These are phyloP conservation scores for Pterula multifida DNA, from an alignment of 1,284 basidiomycete genomes.

Conservation along the genomic window DNA sequence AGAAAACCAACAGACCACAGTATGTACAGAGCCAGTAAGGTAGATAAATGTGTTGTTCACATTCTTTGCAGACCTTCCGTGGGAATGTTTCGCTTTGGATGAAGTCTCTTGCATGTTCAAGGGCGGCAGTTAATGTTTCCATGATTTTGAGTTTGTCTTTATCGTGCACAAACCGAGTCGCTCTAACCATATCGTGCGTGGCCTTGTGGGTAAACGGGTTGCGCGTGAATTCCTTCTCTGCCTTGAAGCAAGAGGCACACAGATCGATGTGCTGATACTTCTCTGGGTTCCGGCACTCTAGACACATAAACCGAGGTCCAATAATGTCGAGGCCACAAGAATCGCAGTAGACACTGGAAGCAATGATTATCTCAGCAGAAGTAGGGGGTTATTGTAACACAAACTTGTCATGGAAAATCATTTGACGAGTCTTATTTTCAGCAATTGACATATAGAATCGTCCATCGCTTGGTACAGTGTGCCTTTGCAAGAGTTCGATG, in stretches of 20 bases:
- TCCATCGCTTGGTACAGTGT: background rate
- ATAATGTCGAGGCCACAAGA: background rate
- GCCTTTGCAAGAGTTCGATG: background rate
- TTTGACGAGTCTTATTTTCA: background rate
- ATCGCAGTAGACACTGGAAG: background rate
- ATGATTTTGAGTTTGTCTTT: background rate
- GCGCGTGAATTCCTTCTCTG: background rate
- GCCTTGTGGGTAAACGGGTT: background rate
- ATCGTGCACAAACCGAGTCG: background rate
- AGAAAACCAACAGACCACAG: background rate
- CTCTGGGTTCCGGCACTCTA: background rate
- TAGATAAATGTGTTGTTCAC: background rate
- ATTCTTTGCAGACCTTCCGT: background rate
- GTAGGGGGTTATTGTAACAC: background rate
- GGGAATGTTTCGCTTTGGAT: background rate
- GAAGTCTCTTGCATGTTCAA: background rate
- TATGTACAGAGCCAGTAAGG: background rate
- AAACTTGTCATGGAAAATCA: background rate
- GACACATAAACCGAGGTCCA: background rate
- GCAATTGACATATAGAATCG: background rate
- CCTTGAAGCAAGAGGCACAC: background rate
- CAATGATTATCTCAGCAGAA: background rate
- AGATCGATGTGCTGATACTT: background rate
- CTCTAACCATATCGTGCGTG: background rate
- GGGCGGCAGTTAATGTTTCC: background rate